A percentile compares a stretch with the other conserved stretches of the same genome.
Evolutionary conservation across 805 yeast genomes (phyloP).

Genomic region (Clavispora asparagi): DNA sequence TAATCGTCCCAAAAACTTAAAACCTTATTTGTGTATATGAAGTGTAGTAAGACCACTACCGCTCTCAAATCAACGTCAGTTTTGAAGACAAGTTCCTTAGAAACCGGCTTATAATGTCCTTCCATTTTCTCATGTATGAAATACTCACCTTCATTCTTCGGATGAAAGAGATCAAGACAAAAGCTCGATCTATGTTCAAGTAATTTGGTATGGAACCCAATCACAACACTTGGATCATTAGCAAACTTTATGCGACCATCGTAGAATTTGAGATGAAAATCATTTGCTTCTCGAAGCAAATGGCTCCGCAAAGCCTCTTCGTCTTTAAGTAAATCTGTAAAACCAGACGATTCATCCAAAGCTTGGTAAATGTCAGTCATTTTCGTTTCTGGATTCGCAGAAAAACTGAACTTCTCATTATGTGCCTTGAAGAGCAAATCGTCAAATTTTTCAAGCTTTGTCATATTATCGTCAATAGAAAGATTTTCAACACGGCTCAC

Average conservation of each 20-base stretch:
- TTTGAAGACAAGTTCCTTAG: conserved; percentile 15
- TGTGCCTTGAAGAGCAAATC: conserved; percentile 18
- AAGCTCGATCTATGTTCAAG: conserved; percentile 26
- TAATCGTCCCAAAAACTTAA: conserved; percentile 44
- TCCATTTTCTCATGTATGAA: conserved; percentile 21
- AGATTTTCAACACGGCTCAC: background rate
- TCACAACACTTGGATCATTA: conserved; percentile 13
- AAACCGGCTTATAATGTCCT: conserved; percentile 18
- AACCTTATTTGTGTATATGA: conserved; percentile 44
- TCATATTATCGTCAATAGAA: background rate
- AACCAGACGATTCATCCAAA: conserved; percentile 8
- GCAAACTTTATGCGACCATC: conserved; percentile 31
- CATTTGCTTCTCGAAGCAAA: background rate
- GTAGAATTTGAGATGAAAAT: conserved; percentile 20
- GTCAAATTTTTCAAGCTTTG: background rate
- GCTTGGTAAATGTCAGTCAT: conserved; percentile 5
- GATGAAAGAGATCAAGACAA: conserved; percentile 19
- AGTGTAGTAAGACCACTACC: conserved; percentile 37
- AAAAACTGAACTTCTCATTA: conserved; percentile 11
- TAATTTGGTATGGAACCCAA: conserved; percentile 35
- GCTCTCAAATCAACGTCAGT: conserved; percentile 29
- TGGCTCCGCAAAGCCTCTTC: background rate
- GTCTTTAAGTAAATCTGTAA: background rate
- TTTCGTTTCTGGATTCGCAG: conserved; percentile 1
- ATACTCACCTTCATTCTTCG: conserved; percentile 15